Percentiles rank a stretch among this genome's conserved stretches.
Evolutionary conservation across 2,329 filamentous ascomycete genomes (phyloP).

Genomic region (Cytospora leucostoma): DNA sequence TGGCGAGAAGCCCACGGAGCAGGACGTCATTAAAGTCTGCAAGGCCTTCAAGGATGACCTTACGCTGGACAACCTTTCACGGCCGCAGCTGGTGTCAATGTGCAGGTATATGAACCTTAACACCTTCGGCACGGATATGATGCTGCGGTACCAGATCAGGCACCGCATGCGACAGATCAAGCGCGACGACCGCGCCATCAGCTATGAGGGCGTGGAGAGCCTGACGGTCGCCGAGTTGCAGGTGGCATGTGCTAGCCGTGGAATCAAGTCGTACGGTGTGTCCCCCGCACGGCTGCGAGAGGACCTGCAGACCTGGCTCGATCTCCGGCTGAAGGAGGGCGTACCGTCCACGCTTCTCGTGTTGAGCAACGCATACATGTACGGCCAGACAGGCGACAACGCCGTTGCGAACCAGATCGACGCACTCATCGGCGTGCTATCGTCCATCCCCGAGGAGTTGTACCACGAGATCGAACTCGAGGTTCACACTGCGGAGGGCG

Average conservation of each 20-base stretch:
- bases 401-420: constrained; percentile 91
- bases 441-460: constrained; percentile 93
- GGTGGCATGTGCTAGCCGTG: constrained; percentile 86
- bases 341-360: constrained; percentile 97
- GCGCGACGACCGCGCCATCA: constrained; percentile 92
- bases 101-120: constrained; percentile 98
- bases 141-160: constrained; percentile 95
- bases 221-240: constrained; percentile 93
- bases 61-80: constrained; percentile 93
- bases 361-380: constrained; percentile 96
- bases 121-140: constrained; percentile 94
- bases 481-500: constrained; percentile 93
- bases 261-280: constrained; percentile 88
- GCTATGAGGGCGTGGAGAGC: constrained; percentile 88
- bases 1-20: constrained; percentile 81
- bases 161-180: constrained; percentile 99
- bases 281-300: constrained; percentile 85
- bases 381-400: constrained; percentile 73
- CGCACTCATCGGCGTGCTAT: constrained; percentile 86
- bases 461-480: constrained; percentile 99
- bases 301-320: constrained; percentile 91
- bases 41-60: constrained; percentile 98
- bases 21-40: constrained; percentile 98
- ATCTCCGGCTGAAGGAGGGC: constrained; percentile 87
- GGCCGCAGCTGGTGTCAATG: constrained; percentile 94